phyloP scores from a whole-genome alignment of 306 rosid species.

The Lathyrus oleraceus region DNA sequence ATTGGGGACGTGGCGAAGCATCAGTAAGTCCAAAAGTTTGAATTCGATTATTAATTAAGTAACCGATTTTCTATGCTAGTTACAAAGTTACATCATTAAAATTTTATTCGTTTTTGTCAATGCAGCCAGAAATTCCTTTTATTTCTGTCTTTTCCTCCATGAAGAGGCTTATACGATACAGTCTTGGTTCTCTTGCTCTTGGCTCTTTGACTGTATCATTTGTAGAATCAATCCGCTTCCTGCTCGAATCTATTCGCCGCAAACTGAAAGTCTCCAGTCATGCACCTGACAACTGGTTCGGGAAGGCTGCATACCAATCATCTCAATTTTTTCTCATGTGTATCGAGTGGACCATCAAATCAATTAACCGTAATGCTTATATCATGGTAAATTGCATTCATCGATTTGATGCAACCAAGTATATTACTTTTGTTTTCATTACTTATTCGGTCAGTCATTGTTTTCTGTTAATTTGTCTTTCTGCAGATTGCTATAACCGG shows the following conservation, averaged over 20 bases:
- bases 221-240: slow-evolving; percentile 81
- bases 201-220: slow-evolving; percentile 86
- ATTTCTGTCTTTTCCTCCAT: slow-evolving; percentile 81
- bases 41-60: no score
- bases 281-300: slow-evolving; percentile 61
- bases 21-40: slow-evolving; percentile 62
- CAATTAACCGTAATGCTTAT: slow-evolving; percentile 93
- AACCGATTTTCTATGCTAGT: background rate
- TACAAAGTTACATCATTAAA: slow-evolving; percentile 8
- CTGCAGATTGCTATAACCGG: slow-evolving; percentile 91
- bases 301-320: slow-evolving; percentile 55
- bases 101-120: slow-evolving; percentile 30
- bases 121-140: slow-evolving; percentile 92
- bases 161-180: slow-evolving; percentile 74
- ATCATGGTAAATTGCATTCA: slow-evolving; percentile 65
- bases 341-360: slow-evolving; percentile 83
- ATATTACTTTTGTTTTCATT: background rate
- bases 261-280: slow-evolving; percentile 66
- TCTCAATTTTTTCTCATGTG: slow-evolving; percentile 59
- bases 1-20: slow-evolving; percentile 87
- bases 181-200: slow-evolving; percentile 93
- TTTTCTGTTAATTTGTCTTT: slow-evolving; percentile 14
- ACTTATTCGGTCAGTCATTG: background rate
- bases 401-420: slow-evolving; percentile 21
- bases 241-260: slow-evolving; percentile 87